A percentile compares a stretch with the other conserved stretches of the same genome.
Evolutionary conservation across 2,329 filamentous ascomycete genomes (phyloP).

Genomic region (Colletotrichum kahawae): DNA sequence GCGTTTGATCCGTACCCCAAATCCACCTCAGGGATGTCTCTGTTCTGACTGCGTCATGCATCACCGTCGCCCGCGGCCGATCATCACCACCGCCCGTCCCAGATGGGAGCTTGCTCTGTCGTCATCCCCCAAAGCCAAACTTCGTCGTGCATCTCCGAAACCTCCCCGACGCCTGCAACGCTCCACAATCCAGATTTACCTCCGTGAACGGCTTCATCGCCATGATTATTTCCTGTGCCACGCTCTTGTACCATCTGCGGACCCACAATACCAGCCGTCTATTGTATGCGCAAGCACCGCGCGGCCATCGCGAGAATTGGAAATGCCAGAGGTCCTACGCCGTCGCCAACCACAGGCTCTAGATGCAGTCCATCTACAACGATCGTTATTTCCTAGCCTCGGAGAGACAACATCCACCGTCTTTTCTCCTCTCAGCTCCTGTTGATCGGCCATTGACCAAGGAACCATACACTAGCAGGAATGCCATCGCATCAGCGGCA

Average conservation of each 20-base stretch:
- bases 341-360: neutral
- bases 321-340: neutral
- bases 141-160: neutral
- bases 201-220: conserved; percentile 3
- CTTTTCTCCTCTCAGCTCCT: neutral
- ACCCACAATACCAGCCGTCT: neutral
- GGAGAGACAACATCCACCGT: neutral
- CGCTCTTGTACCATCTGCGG: neutral
- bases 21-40: neutral
- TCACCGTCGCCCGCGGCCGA: neutral
- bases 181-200: neutral
- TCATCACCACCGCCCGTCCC: neutral
- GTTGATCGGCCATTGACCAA: conserved; percentile 3
- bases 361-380: neutral
- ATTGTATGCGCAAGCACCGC: neutral
- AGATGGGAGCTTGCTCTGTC: neutral
- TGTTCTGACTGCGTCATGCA: neutral
- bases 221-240: neutral
- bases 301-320: neutral
- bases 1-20: conserved; percentile 2
- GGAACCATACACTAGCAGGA: conserved; percentile 1
- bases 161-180: neutral
- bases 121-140: conserved; percentile 1
- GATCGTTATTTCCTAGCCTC: neutral
- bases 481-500: conserved; percentile 10